These are phyloP conservation scores for Rhodamnia rubescens DNA, from an alignment of 345 rosid genomes.

Conservation along the genomic window DNA sequence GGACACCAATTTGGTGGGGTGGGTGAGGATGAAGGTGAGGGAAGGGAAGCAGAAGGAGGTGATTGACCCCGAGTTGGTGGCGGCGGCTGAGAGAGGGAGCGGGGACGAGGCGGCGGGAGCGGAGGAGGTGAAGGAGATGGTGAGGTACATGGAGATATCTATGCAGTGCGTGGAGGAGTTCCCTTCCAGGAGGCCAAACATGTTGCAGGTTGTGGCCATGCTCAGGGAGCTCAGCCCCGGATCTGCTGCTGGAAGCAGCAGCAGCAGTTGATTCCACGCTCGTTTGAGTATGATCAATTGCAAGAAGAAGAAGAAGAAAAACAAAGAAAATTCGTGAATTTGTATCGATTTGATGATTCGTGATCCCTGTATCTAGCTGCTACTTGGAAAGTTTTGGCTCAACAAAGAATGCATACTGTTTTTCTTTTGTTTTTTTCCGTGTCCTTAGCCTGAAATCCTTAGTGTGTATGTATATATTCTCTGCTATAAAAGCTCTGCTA, in stretches of 20 bases:
- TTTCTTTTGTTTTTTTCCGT: not conserved
- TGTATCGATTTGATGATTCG: not conserved
- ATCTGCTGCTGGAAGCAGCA: slow-evolving; percentile 37
- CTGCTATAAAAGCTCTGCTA: not conserved
- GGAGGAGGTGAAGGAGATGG: slow-evolving; percentile 65
- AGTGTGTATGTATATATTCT: not conserved
- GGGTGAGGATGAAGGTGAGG: slow-evolving; percentile 82
- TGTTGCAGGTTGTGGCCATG: slow-evolving; percentile 87
- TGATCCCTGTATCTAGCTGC: not conserved
- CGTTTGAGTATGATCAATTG: slow-evolving; percentile 3
- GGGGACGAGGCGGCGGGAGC: slow-evolving; percentile 40
- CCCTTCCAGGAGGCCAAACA: slow-evolving; percentile 75
- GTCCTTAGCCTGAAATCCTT: not conserved
- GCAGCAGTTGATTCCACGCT: slow-evolving; percentile 13
- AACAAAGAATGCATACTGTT: not conserved
- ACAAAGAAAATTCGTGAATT: not conserved
- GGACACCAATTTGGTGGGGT: slow-evolving; percentile 94
- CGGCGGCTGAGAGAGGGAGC: slow-evolving; percentile 21
- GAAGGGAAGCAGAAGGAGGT: slow-evolving; percentile 92
- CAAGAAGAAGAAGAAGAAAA: not conserved
- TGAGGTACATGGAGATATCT: slow-evolving; percentile 68
- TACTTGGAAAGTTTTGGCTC: not conserved
- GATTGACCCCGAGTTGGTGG: slow-evolving; percentile 62
- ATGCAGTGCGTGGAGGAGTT: slow-evolving; percentile 83
- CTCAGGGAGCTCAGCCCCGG: slow-evolving; percentile 60